phyloP scores from a whole-genome alignment of 768 basidiomycete species.

The Macrolepiota albuminosa region DNA sequence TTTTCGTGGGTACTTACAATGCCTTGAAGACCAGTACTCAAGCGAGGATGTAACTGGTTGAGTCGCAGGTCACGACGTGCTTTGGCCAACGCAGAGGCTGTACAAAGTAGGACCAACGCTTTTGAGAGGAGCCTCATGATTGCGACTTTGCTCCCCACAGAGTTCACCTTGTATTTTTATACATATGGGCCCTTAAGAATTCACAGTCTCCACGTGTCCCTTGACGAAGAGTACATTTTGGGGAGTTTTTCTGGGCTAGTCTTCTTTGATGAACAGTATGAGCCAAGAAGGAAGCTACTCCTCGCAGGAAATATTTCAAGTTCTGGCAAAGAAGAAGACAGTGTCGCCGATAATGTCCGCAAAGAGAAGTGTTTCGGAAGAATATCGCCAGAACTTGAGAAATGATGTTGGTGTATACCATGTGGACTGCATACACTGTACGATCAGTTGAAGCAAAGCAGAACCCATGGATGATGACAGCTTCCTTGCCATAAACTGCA shows the following conservation, averaged over 20 bases:
- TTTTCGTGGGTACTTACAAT: constrained; percentile 19
- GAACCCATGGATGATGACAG: neutral
- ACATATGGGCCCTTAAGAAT: neutral
- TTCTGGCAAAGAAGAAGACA: neutral
- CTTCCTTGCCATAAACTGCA: too few species aligned
- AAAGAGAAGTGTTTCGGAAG: constrained; percentile 3
- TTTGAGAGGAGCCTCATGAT: constrained; percentile 21
- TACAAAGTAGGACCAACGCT: constrained; percentile 19
- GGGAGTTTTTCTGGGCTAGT: neutral
- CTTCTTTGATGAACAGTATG: neutral
- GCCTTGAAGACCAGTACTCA: constrained; percentile 26
- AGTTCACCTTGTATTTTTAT: neutral
- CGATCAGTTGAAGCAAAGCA: neutral
- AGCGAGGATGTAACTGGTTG: constrained; percentile 11
- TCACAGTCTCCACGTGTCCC: neutral
- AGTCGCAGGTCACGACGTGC: constrained; percentile 4
- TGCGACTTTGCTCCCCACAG: neutral
- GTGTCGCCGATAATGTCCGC: constrained; percentile 3
- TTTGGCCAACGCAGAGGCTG: constrained; percentile 19
- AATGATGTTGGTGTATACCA: neutral
- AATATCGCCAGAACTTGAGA: constrained; percentile 8
- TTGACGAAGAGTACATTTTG: neutral
- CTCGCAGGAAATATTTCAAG: neutral
- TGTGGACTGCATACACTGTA: neutral
- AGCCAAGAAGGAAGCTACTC: neutral